Percentiles rank a stretch among this genome's conserved stretches.
Conservation (phyloP, 2,329 filamentous ascomycete species). For the Tolypocladium paradoxum region DNA sequence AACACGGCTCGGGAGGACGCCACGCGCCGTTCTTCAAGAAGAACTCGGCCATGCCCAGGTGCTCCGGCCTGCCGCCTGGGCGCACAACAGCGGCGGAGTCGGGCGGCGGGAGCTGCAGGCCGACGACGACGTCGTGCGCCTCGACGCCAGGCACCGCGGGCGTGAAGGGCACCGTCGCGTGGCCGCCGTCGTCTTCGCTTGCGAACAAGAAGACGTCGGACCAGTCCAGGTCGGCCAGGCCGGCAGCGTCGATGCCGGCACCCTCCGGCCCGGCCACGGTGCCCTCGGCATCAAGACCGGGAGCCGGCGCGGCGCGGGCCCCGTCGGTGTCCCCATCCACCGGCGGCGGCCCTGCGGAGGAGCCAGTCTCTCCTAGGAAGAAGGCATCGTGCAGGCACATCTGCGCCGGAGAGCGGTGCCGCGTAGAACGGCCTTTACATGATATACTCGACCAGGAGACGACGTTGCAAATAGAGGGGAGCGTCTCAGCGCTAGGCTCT, state of each 20-base stretch:
- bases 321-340: not conserved
- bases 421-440: not conserved
- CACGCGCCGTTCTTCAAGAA: conserved; percentile 29
- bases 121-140: not conserved
- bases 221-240: conserved; percentile 4
- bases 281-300: not conserved
- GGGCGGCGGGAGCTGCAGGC: not conserved
- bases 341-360: not conserved
- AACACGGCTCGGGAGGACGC: conserved; percentile 30
- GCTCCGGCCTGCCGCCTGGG: not conserved
- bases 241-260: not conserved
- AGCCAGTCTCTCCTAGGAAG: conserved; percentile 2
- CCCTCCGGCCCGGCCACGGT: not conserved
- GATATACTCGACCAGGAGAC: not conserved
- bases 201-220: conserved; percentile 4
- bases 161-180: not conserved
- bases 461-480: not conserved
- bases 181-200: not conserved
- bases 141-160: not conserved
- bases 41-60: conserved; percentile 23
- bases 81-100: not conserved
- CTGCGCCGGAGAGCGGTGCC: not conserved
- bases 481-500: not conserved
- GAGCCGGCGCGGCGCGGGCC: not conserved
- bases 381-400: conserved; percentile 4